Evolutionary conservation across 306 rosid genomes (phyloP), one percentile per base, ranked within the genome.

Genomic region (Vigna hirtella): DNA sequence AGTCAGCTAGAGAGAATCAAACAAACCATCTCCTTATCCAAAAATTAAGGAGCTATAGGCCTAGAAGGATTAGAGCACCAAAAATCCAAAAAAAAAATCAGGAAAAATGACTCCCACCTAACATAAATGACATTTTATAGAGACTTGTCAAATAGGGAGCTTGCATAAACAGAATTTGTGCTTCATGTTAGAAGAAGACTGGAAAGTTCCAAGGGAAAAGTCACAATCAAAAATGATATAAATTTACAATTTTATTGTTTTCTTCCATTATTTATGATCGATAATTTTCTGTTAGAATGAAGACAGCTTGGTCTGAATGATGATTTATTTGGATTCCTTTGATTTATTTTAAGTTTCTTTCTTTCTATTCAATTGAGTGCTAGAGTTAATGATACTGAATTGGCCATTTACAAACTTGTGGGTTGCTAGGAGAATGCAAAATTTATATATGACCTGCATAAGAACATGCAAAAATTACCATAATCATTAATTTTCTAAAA

Each of bases 401-500:
- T 14, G 30, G 49, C 43, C 77, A 59, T 20, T 78, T 15, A 47
- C 34, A 34, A 47, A 20, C 36, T 48, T 2, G 64, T 9, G 48
- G 34, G 50, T 12, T 28, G 74, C 30, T 9, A 48, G 61, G 51
- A 77, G 45, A 56, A 45, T 30, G 38, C 40, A 43, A 43, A 30
- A 28, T 57, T 45, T 57, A 57, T 69, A 43, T n/a, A 47, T 32
- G 32, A 30, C 70, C 32, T 45, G 66, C 13, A 40, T 32, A 6
- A 48, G 71, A 48, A 71, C 38, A 59, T 48, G 52, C 20, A 24
- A 73, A 22, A 15, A 11, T 48, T 48, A 48, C 14, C 52, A 47
- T 68, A 78, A 47, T 58, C 51, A 32, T 58, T 78, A 70, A 45
- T 18, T 58, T 45, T 20, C 77, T 58, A 69, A 7, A 38, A 70